phyloP scores from a whole-genome alignment of 2,329 filamentous ascomycete genomes.

The Microsporum ferrugineum region DNA sequence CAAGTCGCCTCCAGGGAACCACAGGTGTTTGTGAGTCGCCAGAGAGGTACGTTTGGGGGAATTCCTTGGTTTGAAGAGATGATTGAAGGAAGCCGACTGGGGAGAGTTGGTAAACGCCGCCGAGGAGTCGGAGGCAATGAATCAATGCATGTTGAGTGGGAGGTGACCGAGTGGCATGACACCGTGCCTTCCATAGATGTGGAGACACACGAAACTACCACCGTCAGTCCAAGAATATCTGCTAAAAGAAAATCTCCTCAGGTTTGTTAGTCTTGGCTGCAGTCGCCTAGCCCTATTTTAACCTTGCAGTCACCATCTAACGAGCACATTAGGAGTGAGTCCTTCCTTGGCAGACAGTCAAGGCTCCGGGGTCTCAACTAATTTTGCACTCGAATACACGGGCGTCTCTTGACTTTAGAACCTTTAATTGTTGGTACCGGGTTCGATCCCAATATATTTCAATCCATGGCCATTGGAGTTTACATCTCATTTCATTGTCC shows the following conservation, averaged over 20 bases:
- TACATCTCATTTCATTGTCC: background rate
- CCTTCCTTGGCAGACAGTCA: background rate
- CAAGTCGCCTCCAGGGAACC: constrained; percentile 11
- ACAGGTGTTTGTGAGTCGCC: constrained; percentile 25
- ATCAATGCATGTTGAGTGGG: constrained; percentile 62
- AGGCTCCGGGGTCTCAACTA: background rate
- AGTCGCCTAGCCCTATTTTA: background rate
- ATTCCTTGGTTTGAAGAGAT: constrained; percentile 80
- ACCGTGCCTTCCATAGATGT: constrained; percentile 24
- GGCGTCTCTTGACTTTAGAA: background rate
- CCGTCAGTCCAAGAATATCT: constrained; percentile 9
- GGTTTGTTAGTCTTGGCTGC: constrained; percentile 6
- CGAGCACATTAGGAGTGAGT: background rate
- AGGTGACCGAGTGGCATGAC: constrained; percentile 61
- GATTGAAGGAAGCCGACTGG: constrained; percentile 63
- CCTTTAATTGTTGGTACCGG: background rate
- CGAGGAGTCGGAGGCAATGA: constrained; percentile 53
- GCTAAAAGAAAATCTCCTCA: constrained; percentile 14
- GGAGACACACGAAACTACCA: background rate
- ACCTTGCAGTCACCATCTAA: background rate
- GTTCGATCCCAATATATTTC: background rate
- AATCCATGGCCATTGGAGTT: constrained; percentile 1
- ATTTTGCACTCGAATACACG: background rate
- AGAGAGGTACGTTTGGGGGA: constrained; percentile 38
- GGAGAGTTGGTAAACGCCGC: constrained; percentile 50